phyloP scores from a whole-genome alignment of 2,329 filamentous ascomycete genomes.

The Fusarium coicis region DNA sequence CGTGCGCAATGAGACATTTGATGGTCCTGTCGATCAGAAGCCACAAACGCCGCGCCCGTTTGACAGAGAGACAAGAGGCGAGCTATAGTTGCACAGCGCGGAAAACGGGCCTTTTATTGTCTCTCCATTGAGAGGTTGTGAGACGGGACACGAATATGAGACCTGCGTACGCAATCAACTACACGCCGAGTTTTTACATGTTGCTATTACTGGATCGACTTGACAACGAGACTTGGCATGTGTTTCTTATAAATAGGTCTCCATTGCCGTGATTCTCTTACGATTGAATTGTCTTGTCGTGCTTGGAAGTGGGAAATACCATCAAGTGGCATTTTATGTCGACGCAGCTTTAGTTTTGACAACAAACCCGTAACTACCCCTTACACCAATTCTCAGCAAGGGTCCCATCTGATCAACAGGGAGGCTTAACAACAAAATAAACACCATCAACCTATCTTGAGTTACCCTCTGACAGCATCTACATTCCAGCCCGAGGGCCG shows the following conservation, averaged over 20 bases:
- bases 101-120: slow-evolving; percentile 4
- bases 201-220: neutral
- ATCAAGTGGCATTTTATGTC: neutral
- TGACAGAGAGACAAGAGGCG: slow-evolving; percentile 18
- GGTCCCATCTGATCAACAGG: slow-evolving; percentile 3
- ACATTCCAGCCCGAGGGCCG: slow-evolving; percentile 22
- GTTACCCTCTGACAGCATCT: neutral
- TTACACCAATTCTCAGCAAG: slow-evolving; percentile 4
- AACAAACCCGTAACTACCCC: neutral
- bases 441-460: neutral
- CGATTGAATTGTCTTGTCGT: neutral
- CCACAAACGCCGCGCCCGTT: slow-evolving; percentile 21
- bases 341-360: neutral
- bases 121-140: neutral
- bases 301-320: neutral
- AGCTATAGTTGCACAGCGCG: neutral
- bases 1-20: slow-evolving; percentile 18
- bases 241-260: neutral
- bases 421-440: neutral
- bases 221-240: neutral
- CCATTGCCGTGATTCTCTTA: neutral
- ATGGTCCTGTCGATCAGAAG: slow-evolving; percentile 19
- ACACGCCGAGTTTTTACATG: neutral
- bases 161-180: slow-evolving; percentile 29
- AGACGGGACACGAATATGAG: slow-evolving; percentile 29